These are phyloP conservation scores for Moniliella sp. DNA, from an alignment of 1,284 basidiomycete genomes.

Conservation along the genomic window DNA sequence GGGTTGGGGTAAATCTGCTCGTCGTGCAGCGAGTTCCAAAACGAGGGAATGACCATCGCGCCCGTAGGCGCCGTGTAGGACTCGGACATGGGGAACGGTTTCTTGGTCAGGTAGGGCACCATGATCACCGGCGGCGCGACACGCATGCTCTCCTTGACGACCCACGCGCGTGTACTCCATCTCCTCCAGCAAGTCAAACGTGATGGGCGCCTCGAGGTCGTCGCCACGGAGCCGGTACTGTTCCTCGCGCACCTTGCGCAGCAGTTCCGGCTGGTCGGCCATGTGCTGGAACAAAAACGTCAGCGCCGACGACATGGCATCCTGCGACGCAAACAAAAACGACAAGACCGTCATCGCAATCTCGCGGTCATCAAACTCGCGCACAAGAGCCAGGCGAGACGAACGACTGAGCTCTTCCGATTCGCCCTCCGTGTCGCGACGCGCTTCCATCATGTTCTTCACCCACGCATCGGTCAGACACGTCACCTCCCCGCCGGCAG, in stretches of 20 bases:
- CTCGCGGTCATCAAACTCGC: conserved; percentile 76
- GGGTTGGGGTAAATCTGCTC: conserved; percentile 67
- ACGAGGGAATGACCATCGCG: conserved; percentile 85
- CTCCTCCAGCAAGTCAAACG: conserved; percentile 67
- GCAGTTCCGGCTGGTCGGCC: conserved; percentile 71
- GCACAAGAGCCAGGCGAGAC: conserved; percentile 37
- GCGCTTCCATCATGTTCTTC: conserved; percentile 45
- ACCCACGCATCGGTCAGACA: conserved; percentile 91
- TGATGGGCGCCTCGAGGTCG: conserved; percentile 57
- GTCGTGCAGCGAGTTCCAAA: conserved; percentile 76
- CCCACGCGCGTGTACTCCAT: conserved; percentile 77
- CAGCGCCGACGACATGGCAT: conserved; percentile 67
- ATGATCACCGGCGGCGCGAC: conserved; percentile 53
- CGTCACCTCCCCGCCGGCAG: conserved; percentile 54
- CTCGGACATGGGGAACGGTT: conserved; percentile 68
- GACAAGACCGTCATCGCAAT: conserved; percentile 80
- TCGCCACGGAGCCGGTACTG: conserved; percentile 62
- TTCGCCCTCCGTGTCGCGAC: conserved; percentile 36
- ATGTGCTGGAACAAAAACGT: conserved; percentile 91
- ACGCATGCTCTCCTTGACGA: conserved; percentile 75
- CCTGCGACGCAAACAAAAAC: conserved; percentile 95
- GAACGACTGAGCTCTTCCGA: conserved; percentile 39
- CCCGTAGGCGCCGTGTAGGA: conserved; percentile 80
- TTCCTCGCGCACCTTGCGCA: too few relatives aligned
- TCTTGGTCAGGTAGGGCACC: conserved; percentile 79